phyloP scores from a whole-genome alignment of 1,284 basidiomycete genomes.

The Salmacisia buchloeana region DNA sequence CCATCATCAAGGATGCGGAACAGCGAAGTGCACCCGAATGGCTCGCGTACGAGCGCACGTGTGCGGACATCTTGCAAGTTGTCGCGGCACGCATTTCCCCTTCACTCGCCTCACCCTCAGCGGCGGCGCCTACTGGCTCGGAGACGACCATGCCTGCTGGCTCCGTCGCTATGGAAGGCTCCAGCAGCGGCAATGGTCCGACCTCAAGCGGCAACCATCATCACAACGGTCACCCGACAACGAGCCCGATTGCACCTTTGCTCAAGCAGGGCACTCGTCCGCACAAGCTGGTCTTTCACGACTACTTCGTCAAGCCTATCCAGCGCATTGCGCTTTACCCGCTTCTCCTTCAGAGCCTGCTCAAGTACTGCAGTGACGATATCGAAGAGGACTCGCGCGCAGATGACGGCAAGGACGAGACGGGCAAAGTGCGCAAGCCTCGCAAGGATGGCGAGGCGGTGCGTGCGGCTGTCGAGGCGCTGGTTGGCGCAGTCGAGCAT shows the following conservation, averaged over 20 bases:
- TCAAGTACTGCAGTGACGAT: slow-evolving; percentile 24
- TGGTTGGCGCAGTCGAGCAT: slow-evolving; percentile 38
- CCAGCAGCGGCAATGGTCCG: neutral
- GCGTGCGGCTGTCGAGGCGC: slow-evolving; percentile 29
- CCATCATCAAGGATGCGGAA: slow-evolving; percentile 42
- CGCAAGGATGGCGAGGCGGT: slow-evolving; percentile 19
- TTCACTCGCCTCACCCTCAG: neutral
- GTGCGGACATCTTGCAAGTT: slow-evolving; percentile 29
- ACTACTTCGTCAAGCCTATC: slow-evolving; percentile 49
- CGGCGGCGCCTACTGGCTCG: neutral
- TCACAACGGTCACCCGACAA: neutral
- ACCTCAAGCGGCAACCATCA: neutral
- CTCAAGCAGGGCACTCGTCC: neutral
- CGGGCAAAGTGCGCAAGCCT: slow-evolving; percentile 5
- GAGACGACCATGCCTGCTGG: neutral
- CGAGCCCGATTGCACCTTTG: neutral
- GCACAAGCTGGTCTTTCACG: slow-evolving; percentile 32
- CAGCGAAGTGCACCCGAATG: slow-evolving; percentile 37
- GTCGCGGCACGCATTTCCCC: slow-evolving; percentile 2
- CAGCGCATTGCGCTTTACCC: slow-evolving; percentile 48
- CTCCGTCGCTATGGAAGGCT: neutral
- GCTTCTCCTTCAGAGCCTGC: slow-evolving; percentile 41
- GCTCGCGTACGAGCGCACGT: slow-evolving; percentile 40
- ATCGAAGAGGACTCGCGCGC: neutral
- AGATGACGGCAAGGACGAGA: slow-evolving; percentile 16